Percentiles rank a stretch among this genome's conserved stretches.
Evolutionary conservation across 164 flowering plant genomes (phyloP).

Genomic region (Nymphaea thermarum): DNA sequence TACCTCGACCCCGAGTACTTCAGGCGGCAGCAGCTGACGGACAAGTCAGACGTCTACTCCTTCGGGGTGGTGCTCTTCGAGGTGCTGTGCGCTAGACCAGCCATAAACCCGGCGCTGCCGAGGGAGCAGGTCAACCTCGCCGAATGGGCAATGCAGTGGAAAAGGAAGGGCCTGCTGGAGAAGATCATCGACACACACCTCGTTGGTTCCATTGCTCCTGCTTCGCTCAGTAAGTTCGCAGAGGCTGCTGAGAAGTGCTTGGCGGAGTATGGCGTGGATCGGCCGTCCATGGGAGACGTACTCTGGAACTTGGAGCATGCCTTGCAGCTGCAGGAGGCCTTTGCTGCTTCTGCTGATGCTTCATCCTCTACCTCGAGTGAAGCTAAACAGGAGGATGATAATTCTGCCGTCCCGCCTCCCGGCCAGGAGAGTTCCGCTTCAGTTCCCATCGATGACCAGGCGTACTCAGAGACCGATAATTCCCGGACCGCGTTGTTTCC

Average conservation of each 20-base stretch:
- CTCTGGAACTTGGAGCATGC: conserved; percentile 18
- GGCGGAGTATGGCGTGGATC: conserved; percentile 12
- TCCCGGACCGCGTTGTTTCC: neutral
- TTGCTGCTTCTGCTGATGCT: neutral
- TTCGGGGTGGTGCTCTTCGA: conserved; percentile 15
- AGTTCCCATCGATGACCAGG: neutral
- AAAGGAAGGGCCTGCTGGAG: conserved; percentile 15
- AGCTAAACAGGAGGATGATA: conserved; percentile 1
- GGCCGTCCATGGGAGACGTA: conserved; percentile 18
- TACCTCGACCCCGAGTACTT: conserved; percentile 17
- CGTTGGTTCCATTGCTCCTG: conserved; percentile 5
- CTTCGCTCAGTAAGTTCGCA: conserved; percentile 15
- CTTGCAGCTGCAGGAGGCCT: conserved; percentile 12
- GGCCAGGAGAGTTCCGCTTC: neutral
- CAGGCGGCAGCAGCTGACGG: conserved; percentile 13
- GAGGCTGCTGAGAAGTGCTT: conserved; percentile 18
- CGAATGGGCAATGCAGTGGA: conserved; percentile 20
- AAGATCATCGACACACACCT: conserved; percentile 13
- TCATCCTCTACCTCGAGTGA: neutral
- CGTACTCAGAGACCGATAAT: neutral
- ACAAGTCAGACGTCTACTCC: conserved; percentile 15
- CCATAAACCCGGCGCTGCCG: conserved; percentile 13
- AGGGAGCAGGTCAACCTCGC: conserved; percentile 20
- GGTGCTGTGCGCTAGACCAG: conserved; percentile 15
- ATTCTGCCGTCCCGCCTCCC: neutral